Evolutionary conservation across 257 asterid genomes (phyloP).

Genomic region (Penstemon eatonii): DNA sequence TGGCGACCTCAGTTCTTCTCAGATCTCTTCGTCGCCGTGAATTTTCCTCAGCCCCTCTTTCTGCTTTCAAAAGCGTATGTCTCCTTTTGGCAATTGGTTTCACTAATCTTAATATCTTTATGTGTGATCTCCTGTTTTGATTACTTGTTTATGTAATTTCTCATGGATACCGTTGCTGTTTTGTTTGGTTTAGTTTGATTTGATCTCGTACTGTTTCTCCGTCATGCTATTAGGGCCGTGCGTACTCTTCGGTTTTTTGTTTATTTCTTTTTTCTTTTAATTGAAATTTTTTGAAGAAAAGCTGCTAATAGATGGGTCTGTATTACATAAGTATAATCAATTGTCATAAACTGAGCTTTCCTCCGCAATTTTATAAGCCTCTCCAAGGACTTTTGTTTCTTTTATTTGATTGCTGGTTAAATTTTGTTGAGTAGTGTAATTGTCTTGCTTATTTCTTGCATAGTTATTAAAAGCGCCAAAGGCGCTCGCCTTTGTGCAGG

Average conservation of each 20-base stretch:
- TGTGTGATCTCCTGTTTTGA: background rate
- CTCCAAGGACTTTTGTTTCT: background rate
- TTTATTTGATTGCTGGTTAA: background rate
- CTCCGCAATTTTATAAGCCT: background rate
- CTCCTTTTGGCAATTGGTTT: background rate
- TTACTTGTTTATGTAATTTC: background rate
- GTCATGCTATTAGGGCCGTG: too few species aligned
- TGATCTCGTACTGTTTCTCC: background rate
- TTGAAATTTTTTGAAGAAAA: background rate
- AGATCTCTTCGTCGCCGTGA: slow-evolving; percentile 68
- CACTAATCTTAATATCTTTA: background rate
- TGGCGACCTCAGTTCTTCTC: slow-evolving; percentile 65
- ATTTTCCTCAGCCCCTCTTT: slow-evolving; percentile 42
- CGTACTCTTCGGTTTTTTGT: background rate
- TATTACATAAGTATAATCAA: background rate
- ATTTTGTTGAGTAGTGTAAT: background rate
- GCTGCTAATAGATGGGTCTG: background rate
- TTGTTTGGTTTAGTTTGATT: background rate
- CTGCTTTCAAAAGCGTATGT: slow-evolving; percentile 49
- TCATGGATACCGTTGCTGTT: background rate
- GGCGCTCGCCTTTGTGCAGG: too few species aligned
- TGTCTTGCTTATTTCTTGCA: background rate
- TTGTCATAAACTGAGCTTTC: background rate
- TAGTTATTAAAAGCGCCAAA: too few species aligned
- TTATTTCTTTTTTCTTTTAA: background rate